phyloP scores from a whole-genome alignment of 2,329 filamentous ascomycete species.

The Hymenoscyphus fraxineus region DNA sequence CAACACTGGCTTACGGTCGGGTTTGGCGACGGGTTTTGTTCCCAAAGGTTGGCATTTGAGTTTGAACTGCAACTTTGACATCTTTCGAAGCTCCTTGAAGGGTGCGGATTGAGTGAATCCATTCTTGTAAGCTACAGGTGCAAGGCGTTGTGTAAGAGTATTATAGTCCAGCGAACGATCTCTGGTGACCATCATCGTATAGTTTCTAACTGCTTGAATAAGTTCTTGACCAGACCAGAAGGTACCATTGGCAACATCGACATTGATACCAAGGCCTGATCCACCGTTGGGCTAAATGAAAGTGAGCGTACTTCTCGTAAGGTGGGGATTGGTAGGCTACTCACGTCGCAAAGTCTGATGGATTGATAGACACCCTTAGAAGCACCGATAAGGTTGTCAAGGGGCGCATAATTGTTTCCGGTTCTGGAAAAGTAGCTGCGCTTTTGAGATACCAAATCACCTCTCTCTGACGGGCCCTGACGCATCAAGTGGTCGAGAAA shows the following conservation, averaged over 20 bases:
- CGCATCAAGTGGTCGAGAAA: conserved; percentile 89
- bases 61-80: conserved; percentile 54
- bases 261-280: conserved; percentile 72
- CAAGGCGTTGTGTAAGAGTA: conserved; percentile 24
- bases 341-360: conserved; percentile 67
- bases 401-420: conserved; percentile 35
- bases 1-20: conserved; percentile 36
- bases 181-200: conserved; percentile 21
- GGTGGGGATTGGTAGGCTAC: conserved; percentile 1
- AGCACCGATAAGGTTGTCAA: conserved; percentile 69
- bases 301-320: conserved; percentile 12
- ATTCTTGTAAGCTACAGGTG: conserved; percentile 16
- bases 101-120: conserved; percentile 41
- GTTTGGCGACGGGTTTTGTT: conserved; percentile 29
- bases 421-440: conserved; percentile 67
- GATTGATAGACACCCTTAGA: conserved; percentile 89
- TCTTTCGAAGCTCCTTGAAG: conserved; percentile 52
- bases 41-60: conserved; percentile 47
- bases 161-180: conserved; percentile 26
- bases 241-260: conserved; percentile 86
- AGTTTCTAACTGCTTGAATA: conserved; percentile 34
- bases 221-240: conserved; percentile 64
- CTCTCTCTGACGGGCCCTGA: conserved; percentile 65
- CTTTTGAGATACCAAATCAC: conserved; percentile 61
- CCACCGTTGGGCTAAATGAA: conserved; percentile 29